phyloP scores from a whole-genome alignment of 1,284 basidiomycete genomes.

The Ganoderma multipileum region DNA sequence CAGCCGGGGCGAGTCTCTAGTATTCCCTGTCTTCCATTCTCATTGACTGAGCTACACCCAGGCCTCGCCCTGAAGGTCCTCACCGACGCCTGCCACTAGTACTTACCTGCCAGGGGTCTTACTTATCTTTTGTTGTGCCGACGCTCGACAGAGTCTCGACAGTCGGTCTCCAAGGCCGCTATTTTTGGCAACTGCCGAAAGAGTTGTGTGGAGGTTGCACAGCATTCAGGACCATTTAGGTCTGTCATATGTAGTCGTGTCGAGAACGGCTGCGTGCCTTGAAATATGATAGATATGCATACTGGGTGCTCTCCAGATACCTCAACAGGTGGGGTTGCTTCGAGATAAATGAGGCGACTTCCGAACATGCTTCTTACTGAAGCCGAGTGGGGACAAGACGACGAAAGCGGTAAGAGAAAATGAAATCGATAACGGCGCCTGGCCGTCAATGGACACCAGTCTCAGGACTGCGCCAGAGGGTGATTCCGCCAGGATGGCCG shows the following conservation, averaged over 20 bases:
- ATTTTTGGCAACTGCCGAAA: background rate
- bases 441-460: slow-evolving; percentile 17
- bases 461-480: slow-evolving; percentile 6
- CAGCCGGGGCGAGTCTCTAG: background rate
- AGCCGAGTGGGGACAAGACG: background rate
- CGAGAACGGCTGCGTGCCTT: background rate
- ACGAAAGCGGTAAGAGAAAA: slow-evolving; percentile 17
- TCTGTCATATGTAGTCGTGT: background rate
- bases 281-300: background rate
- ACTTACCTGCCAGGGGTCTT: too few relatives aligned
- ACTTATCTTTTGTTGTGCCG: background rate
- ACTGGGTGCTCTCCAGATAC: background rate
- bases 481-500: slow-evolving; percentile 18
- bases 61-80: background rate
- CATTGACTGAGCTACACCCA: background rate
- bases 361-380: background rate
- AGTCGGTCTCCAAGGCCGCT: background rate
- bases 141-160: too few relatives aligned
- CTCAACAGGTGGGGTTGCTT: background rate
- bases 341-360: slow-evolving; percentile 2
- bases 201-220: background rate
- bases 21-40: background rate
- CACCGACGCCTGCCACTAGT: background rate
- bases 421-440: slow-evolving; percentile 30
- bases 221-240: background rate